Conservation (phyloP, 495 filamentous ascomycete genomes). For the Paragyromitra xinjiangensis region DNA sequence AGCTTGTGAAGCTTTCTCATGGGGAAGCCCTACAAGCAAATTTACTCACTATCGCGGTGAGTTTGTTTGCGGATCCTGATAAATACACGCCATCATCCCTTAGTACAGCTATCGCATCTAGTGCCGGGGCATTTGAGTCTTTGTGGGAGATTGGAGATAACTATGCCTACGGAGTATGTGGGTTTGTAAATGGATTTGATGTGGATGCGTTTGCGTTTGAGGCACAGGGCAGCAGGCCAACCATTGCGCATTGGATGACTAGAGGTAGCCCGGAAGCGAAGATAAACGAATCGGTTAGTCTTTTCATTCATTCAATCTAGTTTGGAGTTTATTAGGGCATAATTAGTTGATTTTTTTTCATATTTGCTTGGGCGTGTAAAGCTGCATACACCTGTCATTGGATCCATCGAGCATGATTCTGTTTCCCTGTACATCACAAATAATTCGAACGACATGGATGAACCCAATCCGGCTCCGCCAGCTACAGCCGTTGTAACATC, state of each 20-base stretch:
- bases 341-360: slow-evolving; percentile 47
- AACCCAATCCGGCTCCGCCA: slow-evolving; percentile 76
- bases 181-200: slow-evolving; percentile 80
- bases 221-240: slow-evolving; percentile 68
- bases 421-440: slow-evolving; percentile 75
- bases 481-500: slow-evolving; percentile 93
- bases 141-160: slow-evolving; percentile 97
- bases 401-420: slow-evolving; percentile 89
- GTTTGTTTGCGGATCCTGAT: slow-evolving; percentile 92
- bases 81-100: slow-evolving; percentile 82
- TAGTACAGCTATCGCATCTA: slow-evolving; percentile 89
- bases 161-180: slow-evolving; percentile 89
- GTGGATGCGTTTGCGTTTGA: slow-evolving; percentile 67
- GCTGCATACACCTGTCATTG: slow-evolving; percentile 61
- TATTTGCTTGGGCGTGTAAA: slow-evolving; percentile 33
- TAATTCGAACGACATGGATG: slow-evolving; percentile 59
- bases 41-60: slow-evolving; percentile 87
- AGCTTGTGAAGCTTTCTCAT: slow-evolving; percentile 85
- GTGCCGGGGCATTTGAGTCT: slow-evolving; percentile 87
- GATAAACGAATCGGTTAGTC: slow-evolving; percentile 73
- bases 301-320: slow-evolving; percentile 23
- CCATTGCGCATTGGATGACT: slow-evolving; percentile 67
- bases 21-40: slow-evolving; percentile 90
- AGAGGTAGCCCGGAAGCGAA: slow-evolving; percentile 71
- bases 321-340: slow-evolving; percentile 18